These are phyloP conservation scores for Cyclocybe aegerita DNA, from an alignment of 768 basidiomycete species.

Conservation along the genomic window DNA sequence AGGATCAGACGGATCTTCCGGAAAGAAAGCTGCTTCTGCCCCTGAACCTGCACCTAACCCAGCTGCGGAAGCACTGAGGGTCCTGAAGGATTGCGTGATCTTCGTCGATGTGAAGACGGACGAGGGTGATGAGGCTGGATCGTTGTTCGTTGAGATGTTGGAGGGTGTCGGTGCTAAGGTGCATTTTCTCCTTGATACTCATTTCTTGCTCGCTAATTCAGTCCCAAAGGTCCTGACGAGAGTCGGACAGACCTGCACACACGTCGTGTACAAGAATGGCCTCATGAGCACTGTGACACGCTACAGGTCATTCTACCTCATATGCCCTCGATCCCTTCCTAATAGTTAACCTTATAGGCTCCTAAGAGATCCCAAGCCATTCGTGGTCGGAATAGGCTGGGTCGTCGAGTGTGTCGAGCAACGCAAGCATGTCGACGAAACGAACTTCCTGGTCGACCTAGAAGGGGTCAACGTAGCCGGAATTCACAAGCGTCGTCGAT, in stretches of 20 bases:
- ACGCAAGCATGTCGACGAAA: slow-evolving; percentile 60
- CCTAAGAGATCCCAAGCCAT: slow-evolving; percentile 66
- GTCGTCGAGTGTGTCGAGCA: slow-evolving; percentile 85
- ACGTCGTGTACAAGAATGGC: slow-evolving; percentile 86
- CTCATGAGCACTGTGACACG: slow-evolving; percentile 68
- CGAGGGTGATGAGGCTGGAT: slow-evolving; percentile 78
- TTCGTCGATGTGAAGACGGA: slow-evolving; percentile 90
- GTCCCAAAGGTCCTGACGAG: slow-evolving; percentile 54
- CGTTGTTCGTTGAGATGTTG: slow-evolving; percentile 82
- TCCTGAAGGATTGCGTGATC: slow-evolving; percentile 72
- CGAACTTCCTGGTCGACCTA: slow-evolving; percentile 63
- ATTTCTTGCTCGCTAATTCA: neutral
- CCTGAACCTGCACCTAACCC: slow-evolving; percentile 19
- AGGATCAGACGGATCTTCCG: slow-evolving; percentile 16
- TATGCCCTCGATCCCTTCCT: neutral
- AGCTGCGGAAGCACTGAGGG: slow-evolving; percentile 39
- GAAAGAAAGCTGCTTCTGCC: slow-evolving; percentile 18
- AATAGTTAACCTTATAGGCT: slow-evolving; percentile 34
- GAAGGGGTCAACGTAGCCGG: slow-evolving; percentile 59
- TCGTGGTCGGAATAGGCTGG: slow-evolving; percentile 85
- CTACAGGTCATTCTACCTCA: slow-evolving; percentile 51
- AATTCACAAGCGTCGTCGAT: slow-evolving; percentile 70
- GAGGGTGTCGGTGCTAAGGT: slow-evolving; percentile 80
- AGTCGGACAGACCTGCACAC: slow-evolving; percentile 74
- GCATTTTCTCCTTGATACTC: slow-evolving; percentile 17